Evolutionary conservation across 306 rosid genomes (phyloP).

Genomic region (Medicago arabica): DNA sequence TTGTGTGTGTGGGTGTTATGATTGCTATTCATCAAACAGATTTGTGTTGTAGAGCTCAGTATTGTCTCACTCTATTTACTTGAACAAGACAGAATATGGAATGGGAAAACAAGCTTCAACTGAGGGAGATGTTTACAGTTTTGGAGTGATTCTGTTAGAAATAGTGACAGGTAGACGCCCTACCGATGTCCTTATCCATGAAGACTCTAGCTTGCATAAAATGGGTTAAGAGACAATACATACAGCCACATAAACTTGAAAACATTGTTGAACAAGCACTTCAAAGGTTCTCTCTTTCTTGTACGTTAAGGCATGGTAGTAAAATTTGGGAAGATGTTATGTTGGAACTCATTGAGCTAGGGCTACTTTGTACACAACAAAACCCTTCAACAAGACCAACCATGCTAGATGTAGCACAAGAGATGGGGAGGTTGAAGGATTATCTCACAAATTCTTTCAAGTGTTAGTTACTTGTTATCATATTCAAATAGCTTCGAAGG

Average conservation of each 20-base stretch:
- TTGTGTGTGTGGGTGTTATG: neutral
- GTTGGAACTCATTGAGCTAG: conserved; percentile 76
- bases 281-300: conserved; percentile 49
- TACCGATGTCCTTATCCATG: conserved; percentile 66
- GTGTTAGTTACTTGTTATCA: neutral
- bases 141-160: conserved; percentile 78
- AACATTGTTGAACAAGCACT: conserved; percentile 63
- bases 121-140: conserved; percentile 85
- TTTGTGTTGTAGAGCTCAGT: neutral
- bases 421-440: conserved; percentile 74
- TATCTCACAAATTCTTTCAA: conserved; percentile 49
- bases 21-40: conserved; percentile 23
- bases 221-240: conserved; percentile 78
- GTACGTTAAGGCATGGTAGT: conserved; percentile 40
- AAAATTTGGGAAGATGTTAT: conserved; percentile 57
- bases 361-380: conserved; percentile 80
- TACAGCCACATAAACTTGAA: conserved; percentile 54
- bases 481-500: neutral
- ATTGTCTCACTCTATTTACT: conserved; percentile 3
- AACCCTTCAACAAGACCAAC: conserved; percentile 78
- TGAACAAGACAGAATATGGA: conserved; percentile 72
- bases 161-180: conserved; percentile 77
- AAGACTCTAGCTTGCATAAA: conserved; percentile 84
- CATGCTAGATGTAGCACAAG: conserved; percentile 83
- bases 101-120: conserved; percentile 78